Base-by-base conservation (phyloP, 345 rosid species). In the Psidium friedrichsthalianum region DNA sequence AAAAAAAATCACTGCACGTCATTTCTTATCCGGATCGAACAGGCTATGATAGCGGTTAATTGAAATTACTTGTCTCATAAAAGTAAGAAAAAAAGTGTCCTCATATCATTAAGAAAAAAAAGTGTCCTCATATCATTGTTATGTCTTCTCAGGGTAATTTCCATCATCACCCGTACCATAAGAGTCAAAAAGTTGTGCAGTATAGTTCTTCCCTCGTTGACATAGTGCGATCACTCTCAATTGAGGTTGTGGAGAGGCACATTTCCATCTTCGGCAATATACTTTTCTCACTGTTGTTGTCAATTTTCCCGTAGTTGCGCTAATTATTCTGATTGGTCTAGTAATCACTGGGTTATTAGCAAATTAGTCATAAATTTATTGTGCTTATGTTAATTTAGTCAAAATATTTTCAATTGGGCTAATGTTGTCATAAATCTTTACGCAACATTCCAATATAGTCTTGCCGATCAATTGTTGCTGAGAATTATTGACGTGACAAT, bases 401-500 rank as follows among this genome's bases (percentile, higher is more conserved):
- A 69, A 32, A 69, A 6, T 7, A 8, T 36, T 69, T 32, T 32
- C 3, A 64, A 6, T 61, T 29, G 16, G 16, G 11, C 0, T 22
- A 15, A 16, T 64, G 10, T 32, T 32, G 6, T 69, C 21, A 2
- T 69, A 69, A 8, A 1, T 9, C 6, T 4, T 32, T 69, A 69
- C 0, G 1, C 21, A 32, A 69, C 4, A 69, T 69, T 69, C 1
- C 13, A 69, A 32, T 18, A 8, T 64, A 32, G 5, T 32, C 0
- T 32, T 69, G 32, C 9, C 1, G 4, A 1, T 8, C 24, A 69
- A 69, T 69, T 32, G 18, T 0, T 2, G 1, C 10, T 0, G 1
- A 4, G 5, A 32, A 64, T 55, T 18, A 3, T 9, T 20, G 24
- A 55, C 3, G 8, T 55, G 56, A 7, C 7, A 69, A 36, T 32